These are phyloP conservation scores for Fonsecaea pedrosoi DNA, from an alignment of 2,329 filamentous ascomycete species.

Conservation along the genomic window DNA sequence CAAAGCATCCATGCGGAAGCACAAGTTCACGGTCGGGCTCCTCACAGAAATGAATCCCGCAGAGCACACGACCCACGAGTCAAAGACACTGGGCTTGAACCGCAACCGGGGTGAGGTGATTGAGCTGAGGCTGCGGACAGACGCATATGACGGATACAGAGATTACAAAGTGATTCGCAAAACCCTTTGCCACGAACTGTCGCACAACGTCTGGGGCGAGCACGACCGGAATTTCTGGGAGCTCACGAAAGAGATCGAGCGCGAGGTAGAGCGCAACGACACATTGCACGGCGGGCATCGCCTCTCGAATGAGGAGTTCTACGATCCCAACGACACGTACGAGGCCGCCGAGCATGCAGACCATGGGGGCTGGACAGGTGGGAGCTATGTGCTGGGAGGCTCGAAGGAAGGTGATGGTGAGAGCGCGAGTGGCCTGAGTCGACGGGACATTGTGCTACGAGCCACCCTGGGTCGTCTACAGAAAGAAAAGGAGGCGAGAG, in stretches of 20 bases:
- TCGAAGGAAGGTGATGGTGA: constrained; percentile 48
- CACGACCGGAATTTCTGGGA: constrained; percentile 92
- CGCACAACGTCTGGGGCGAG: constrained; percentile 84
- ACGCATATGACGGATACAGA: constrained; percentile 90
- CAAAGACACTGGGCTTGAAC: constrained; percentile 83
- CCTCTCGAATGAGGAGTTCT: constrained; percentile 65
- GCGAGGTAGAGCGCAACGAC: constrained; percentile 80
- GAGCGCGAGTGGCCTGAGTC: constrained; percentile 60
- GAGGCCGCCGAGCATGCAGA: constrained; percentile 66
- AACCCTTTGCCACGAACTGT: constrained; percentile 92
- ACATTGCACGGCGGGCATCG: constrained; percentile 74
- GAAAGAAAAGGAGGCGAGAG: constrained; percentile 21
- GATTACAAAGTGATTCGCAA: constrained; percentile 91
- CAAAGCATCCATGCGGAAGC: constrained; percentile 78
- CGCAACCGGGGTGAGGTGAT: constrained; percentile 88
- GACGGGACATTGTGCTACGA: constrained; percentile 76
- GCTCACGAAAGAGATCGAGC: constrained; percentile 80
- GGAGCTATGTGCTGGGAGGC: constrained; percentile 75
- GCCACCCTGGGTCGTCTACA: constrained; percentile 58
- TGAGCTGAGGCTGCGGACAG: constrained; percentile 86
- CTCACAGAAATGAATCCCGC: constrained; percentile 96
- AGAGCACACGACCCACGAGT: constrained; percentile 81
- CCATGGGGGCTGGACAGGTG: constrained; percentile 78
- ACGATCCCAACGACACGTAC: constrained; percentile 59
- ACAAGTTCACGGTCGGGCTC: constrained; percentile 82